Percentiles rank a stretch among this genome's conserved stretches.
Evolutionary conservation across 2,329 filamentous ascomycete species (phyloP).

Genomic region (Mycosphaerella sp.): DNA sequence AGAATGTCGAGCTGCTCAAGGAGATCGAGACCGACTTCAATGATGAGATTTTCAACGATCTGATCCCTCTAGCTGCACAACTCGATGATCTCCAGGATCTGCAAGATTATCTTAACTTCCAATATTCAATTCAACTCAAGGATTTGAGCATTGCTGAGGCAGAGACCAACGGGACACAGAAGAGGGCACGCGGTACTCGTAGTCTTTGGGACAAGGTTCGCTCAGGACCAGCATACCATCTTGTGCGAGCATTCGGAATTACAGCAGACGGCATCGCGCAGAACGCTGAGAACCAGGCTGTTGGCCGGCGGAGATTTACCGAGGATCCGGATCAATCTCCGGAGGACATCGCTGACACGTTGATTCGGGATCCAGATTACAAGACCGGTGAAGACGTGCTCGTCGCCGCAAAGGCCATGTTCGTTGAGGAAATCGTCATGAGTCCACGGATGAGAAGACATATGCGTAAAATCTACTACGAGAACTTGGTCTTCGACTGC

Average conservation of each 20-base stretch:
- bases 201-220: constrained; percentile 79
- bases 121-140: constrained; percentile 77
- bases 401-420: constrained; percentile 75
- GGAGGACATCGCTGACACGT: constrained; percentile 76
- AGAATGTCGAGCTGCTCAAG: constrained; percentile 71
- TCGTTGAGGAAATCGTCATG: constrained; percentile 80
- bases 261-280: constrained; percentile 80
- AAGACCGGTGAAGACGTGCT: constrained; percentile 69
- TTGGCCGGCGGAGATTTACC: constrained; percentile 71
- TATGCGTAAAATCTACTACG: constrained; percentile 76
- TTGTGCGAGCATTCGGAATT: constrained; percentile 87
- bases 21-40: constrained; percentile 51
- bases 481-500: constrained; percentile 77
- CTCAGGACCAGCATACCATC: constrained; percentile 68
- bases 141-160: constrained; percentile 63
- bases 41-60: constrained; percentile 72
- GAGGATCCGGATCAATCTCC: constrained; percentile 78
- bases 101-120: constrained; percentile 94
- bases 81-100: constrained; percentile 96
- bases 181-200: constrained; percentile 75
- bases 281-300: constrained; percentile 62
- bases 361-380: constrained; percentile 66
- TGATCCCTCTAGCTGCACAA: constrained; percentile 71
- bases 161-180: constrained; percentile 61
- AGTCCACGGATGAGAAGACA: constrained; percentile 86